Conservation (phyloP, 768 basidiomycete species). For the Porphyrellus cyaneotinctus region DNA sequence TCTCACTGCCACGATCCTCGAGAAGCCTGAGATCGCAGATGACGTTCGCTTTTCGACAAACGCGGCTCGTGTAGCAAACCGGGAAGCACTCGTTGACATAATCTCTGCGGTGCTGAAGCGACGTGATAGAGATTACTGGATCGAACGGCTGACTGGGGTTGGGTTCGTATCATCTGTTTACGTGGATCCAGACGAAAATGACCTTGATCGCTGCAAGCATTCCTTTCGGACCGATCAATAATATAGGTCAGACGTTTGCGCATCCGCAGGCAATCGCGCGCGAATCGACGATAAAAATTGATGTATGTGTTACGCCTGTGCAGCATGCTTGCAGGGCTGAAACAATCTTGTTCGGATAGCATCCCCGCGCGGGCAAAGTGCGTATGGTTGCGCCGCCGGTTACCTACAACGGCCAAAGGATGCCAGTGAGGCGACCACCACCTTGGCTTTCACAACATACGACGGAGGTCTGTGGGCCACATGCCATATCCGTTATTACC, state of each 20-base stretch:
- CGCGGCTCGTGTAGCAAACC: constrained; percentile 68
- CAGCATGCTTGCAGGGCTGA: constrained; percentile 19
- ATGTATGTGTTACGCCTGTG: constrained; percentile 49
- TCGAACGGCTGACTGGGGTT: constrained; percentile 66
- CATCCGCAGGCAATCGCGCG: constrained; percentile 85
- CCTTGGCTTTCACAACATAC: constrained; percentile 90
- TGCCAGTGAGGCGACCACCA: constrained; percentile 70
- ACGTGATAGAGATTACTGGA: constrained; percentile 67
- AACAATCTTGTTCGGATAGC: constrained; percentile 36
- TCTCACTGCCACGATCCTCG: constrained; percentile 60
- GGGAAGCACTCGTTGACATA: constrained; percentile 60
- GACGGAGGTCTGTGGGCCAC: constrained; percentile 48
- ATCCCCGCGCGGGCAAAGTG: constrained; percentile 70
- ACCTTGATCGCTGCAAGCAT: constrained; percentile 42
- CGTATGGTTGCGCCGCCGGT: constrained; percentile 81
- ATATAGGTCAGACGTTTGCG: constrained; percentile 82
- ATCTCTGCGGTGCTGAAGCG: constrained; percentile 60
- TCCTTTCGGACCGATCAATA: constrained; percentile 90
- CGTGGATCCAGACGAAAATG: constrained; percentile 5
- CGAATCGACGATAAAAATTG: constrained; percentile 68
- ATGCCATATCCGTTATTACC: not conserved
- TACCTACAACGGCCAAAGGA: constrained; percentile 73
- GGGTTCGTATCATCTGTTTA: constrained; percentile 50
- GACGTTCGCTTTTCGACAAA: constrained; percentile 73
- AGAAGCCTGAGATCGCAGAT: constrained; percentile 51